These are phyloP conservation scores for Cucurbita ficifolia DNA, from an alignment of 306 rosid genomes.

Conservation along the genomic window DNA sequence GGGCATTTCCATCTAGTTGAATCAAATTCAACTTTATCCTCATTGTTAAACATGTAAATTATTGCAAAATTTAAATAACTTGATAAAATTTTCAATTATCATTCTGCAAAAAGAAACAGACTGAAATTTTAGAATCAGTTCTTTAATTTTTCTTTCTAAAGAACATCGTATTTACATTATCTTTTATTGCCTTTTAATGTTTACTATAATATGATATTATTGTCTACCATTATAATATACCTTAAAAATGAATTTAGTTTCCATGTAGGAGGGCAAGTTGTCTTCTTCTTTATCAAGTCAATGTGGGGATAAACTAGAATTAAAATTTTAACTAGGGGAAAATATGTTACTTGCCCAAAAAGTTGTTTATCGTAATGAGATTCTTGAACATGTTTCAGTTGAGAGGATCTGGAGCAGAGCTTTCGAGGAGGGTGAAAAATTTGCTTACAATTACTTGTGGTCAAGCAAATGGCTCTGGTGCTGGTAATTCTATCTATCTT, in stretches of 20 bases:
- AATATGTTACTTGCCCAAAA: neutral
- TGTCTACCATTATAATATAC: neutral
- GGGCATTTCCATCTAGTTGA: neutral
- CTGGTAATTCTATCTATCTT: conserved; percentile 47
- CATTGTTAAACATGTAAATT: no score
- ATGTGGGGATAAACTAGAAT: neutral
- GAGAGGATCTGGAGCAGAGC: conserved; percentile 84
- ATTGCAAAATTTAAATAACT: neutral
- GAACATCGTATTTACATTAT: neutral
- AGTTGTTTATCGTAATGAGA: conserved; percentile 6
- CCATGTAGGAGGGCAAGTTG: neutral
- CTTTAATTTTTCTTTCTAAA: neutral
- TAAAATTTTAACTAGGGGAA: neutral
- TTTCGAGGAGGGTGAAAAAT: conserved; percentile 84
- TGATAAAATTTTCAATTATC: no score
- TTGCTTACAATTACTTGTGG: conserved; percentile 54
- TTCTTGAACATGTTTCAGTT: conserved; percentile 32
- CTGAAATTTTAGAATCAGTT: no score
- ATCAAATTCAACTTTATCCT: neutral
- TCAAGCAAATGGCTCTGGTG: conserved; percentile 47
- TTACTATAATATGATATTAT: neutral
- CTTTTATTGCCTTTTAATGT: neutral
- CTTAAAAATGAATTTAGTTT: neutral
- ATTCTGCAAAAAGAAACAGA: no score
- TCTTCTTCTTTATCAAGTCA: neutral